Conservation (phyloP, 108 stramenopile species). For the Conticribra guillardii region DNA sequence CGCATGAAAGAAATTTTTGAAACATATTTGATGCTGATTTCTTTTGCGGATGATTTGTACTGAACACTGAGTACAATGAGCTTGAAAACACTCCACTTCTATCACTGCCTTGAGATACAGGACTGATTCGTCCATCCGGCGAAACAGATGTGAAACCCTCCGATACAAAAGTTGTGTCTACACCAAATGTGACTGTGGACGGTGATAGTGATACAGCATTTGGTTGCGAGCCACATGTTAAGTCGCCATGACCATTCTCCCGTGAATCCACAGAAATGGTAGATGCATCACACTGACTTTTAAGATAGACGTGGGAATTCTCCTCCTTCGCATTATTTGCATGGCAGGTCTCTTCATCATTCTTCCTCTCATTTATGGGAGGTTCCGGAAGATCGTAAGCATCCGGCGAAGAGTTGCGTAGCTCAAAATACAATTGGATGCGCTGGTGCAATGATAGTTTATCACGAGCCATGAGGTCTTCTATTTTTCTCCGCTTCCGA, state of each 20-base stretch:
- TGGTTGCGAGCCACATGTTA: too few species aligned
- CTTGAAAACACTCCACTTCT: not conserved
- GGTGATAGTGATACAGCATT: too few species aligned
- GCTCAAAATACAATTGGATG: not conserved
- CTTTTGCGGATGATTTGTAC: not conserved
- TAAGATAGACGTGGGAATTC: too few species aligned
- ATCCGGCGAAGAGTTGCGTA: not conserved
- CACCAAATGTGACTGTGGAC: too few species aligned
- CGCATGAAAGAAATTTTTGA: not conserved
- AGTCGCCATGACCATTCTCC: too few species aligned
- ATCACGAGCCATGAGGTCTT: not conserved
- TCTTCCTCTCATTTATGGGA: not conserved
- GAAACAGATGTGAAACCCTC: not conserved
- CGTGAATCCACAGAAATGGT: too few species aligned
- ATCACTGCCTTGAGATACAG: not conserved
- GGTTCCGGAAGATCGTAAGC: not conserved
- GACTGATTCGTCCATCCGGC: not conserved
- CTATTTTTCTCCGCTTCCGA: not conserved
- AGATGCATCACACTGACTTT: not conserved
- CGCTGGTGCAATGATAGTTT: slow-evolving; percentile 1
- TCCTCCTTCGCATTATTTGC: not conserved
- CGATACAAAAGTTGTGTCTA: too few species aligned
- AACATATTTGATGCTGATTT: not conserved
- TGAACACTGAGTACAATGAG: slow-evolving; percentile 1
- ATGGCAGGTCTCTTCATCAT: not conserved